Base-by-base conservation (phyloP, 106 monocot genomes). In the Allium cepa region DNA sequence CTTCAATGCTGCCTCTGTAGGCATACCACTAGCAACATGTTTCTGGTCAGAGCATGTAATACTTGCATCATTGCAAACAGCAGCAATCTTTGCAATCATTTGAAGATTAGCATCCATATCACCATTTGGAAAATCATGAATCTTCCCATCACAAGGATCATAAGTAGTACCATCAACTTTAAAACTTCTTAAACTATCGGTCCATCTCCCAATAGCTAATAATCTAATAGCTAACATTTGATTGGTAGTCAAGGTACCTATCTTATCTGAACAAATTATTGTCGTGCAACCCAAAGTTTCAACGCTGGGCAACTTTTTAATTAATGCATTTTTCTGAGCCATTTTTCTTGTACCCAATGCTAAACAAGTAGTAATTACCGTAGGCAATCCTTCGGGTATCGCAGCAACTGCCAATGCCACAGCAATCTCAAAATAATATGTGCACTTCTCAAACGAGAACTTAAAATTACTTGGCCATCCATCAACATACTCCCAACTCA, bases 291-390 rank as follows among this genome's bases (percentile, higher is more conserved):
- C 74, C 74, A 87, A 62, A 60, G 87, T 87, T 57, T 83, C 87
- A 6, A 87, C 87, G 74, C 87, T 87, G 2, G 87, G 82, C 28
- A 87, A 79, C 70, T 83, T 87, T 60, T 82, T 70, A 5, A 87
- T 79, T 10, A 87, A 65, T 16, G 66, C 74, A 60, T 75, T 75
- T 67, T 75, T 75, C 46, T 67, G 67, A 9, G 74, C 74, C 74
- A 79, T 79, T 69, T 79, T 79, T 47, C 74, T 56, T 13, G 79
- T 79, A 8, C 79, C 79, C 10, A 79, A 52, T 47, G 79, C 74
- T 47, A 79, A 65, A 60, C 79, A 79, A 50, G 79, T 79, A 2
- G 79, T 79, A 18, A 79, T 79, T 27, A 79, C 79, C 4, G 79
- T 69, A 22, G 79, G 79, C 11, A 79, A 59, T 10, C 74, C 79